Evolutionary conservation across 2,329 filamentous ascomycete genomes (phyloP).

Genomic region (Niveomyces coronatus): DNA sequence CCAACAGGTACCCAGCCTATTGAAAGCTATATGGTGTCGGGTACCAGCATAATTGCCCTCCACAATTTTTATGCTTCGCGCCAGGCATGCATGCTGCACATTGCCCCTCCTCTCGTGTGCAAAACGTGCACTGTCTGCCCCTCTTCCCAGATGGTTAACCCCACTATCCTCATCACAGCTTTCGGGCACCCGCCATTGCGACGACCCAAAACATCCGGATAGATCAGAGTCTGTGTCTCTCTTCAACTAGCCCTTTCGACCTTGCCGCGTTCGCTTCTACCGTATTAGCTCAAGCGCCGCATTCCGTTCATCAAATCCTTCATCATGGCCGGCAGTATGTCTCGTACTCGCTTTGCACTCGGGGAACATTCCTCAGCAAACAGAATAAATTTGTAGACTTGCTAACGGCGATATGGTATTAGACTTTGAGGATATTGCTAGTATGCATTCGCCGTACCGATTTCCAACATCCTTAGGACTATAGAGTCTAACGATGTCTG

Average conservation of each 20-base stretch:
- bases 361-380: slow-evolving; percentile 3
- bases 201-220: slow-evolving; percentile 6
- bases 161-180: slow-evolving; percentile 10
- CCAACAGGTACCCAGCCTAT: too few species aligned
- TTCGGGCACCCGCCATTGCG: slow-evolving; percentile 11
- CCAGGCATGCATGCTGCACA: not conserved
- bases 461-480: not conserved
- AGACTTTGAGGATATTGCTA: slow-evolving; percentile 37
- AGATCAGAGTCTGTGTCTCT: slow-evolving; percentile 1
- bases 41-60: too few species aligned
- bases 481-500: too few species aligned
- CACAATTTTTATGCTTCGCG: too few species aligned
- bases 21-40: too few species aligned
- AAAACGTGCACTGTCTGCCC: slow-evolving; percentile 8
- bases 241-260: too few species aligned
- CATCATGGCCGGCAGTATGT: slow-evolving; percentile 26
- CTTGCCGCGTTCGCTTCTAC: too few species aligned
- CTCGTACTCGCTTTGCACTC: not conserved
- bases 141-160: slow-evolving; percentile 6
- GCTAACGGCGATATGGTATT: slow-evolving; percentile 13
- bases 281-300: too few species aligned
- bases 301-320: slow-evolving; percentile 12
- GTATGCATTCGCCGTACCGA: slow-evolving; percentile 24
- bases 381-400: slow-evolving; percentile 10
- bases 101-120: too few species aligned